phyloP scores from a whole-genome alignment of 257 asterid genomes.

The Marsdenia floribunda region DNA sequence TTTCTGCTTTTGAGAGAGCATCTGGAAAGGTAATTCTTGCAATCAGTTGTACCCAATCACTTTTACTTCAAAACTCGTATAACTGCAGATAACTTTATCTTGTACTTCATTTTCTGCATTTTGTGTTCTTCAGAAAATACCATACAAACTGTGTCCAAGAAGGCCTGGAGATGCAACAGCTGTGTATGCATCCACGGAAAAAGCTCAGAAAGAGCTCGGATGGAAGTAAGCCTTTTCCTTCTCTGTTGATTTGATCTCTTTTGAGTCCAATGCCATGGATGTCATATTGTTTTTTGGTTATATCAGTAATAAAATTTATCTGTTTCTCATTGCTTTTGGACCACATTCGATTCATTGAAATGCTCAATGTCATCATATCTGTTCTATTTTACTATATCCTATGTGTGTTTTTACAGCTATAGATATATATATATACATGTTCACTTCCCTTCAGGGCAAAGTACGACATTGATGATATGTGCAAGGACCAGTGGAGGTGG shows the following conservation, averaged over 20 bases:
- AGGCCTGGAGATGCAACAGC: slow-evolving; percentile 92
- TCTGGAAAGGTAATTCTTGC: slow-evolving; percentile 58
- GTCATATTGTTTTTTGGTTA: neutral
- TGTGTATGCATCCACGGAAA: slow-evolving; percentile 83
- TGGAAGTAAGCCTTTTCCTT: slow-evolving; percentile 66
- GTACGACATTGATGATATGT: slow-evolving; percentile 78
- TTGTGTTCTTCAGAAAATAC: slow-evolving; percentile 51
- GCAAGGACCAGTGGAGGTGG: slow-evolving; percentile 97
- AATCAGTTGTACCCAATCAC: neutral
- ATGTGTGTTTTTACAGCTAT: neutral
- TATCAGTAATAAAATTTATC: neutral
- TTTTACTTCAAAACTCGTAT: neutral
- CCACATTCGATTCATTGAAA: neutral
- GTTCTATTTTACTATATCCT: neutral
- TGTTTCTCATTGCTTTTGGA: neutral
- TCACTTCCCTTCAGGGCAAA: slow-evolving; percentile 63
- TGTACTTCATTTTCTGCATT: neutral
- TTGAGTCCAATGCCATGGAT: neutral
- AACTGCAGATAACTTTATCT: neutral
- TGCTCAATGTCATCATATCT: neutral
- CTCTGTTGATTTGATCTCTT: neutral
- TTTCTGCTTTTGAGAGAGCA: slow-evolving; percentile 76
- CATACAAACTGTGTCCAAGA: slow-evolving; percentile 74
- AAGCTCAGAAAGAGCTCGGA: slow-evolving; percentile 77
- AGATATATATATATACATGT: neutral